Evolutionary conservation across 768 basidiomycete species (phyloP).

Genomic region (Cantharellus anzutake): DNA sequence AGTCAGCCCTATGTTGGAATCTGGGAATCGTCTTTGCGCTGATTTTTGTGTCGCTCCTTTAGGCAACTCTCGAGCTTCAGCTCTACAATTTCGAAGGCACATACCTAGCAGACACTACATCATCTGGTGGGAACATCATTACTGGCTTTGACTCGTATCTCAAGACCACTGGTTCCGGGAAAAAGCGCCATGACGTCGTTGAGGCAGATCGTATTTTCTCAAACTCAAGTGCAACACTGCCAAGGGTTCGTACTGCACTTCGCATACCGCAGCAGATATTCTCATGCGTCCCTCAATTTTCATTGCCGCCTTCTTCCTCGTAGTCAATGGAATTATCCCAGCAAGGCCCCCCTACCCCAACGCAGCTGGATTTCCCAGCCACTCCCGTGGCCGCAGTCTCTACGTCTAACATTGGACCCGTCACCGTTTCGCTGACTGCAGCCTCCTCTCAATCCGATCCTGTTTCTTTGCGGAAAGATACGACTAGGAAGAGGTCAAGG

Average conservation of each 20-base stretch:
- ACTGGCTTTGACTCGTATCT: conserved; percentile 77
- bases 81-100: conserved; percentile 60
- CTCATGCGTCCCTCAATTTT: not conserved
- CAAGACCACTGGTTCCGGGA: conserved; percentile 40
- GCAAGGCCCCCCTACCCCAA: not conserved
- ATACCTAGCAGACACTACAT: conserved; percentile 63
- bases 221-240: conserved; percentile 55
- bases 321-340: not conserved
- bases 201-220: conserved; percentile 71
- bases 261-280: not conserved
- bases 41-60: not conserved
- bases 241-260: conserved; percentile 31
- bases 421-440: not conserved
- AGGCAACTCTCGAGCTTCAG: conserved; percentile 63
- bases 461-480: not conserved
- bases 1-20: conserved; percentile 23
- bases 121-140: conserved; percentile 72
- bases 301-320: not conserved
- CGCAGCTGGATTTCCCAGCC: not conserved
- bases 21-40: not conserved
- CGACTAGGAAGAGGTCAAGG: not conserved
- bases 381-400: no score
- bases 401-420: not conserved
- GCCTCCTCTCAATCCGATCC: not conserved
- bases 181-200: conserved; percentile 55